These are phyloP conservation scores for Aureobasidium sp. DNA, from an alignment of 2,329 filamentous ascomycete species.

Conservation along the genomic window DNA sequence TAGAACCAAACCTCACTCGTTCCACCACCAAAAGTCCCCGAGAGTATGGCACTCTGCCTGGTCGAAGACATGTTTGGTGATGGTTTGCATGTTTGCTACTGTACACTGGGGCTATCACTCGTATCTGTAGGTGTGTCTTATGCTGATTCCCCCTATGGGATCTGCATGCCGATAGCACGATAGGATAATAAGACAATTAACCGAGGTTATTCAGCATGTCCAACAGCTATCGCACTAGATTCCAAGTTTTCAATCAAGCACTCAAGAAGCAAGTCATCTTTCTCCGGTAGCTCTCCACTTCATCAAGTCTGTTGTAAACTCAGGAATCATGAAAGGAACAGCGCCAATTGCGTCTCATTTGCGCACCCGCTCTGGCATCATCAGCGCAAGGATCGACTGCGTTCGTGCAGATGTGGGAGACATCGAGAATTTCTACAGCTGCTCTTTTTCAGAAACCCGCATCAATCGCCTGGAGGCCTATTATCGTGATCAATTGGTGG, in stretches of 20 bases:
- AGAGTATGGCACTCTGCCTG: too few species aligned
- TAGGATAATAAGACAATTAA: background rate
- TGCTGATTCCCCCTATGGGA: too few species aligned
- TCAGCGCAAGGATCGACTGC: background rate
- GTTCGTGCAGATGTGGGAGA: constrained; percentile 37
- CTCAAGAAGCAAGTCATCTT: too few species aligned
- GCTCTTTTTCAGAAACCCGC: constrained; percentile 40
- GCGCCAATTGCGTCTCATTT: background rate
- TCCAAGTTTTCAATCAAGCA: background rate
- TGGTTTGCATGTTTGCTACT: too few species aligned
- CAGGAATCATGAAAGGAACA: background rate
- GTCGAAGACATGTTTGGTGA: too few species aligned
- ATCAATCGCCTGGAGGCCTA: constrained; percentile 36
- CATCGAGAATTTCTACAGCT: constrained; percentile 45
- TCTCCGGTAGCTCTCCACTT: too few species aligned
- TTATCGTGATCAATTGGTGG: constrained; percentile 37
- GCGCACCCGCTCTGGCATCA: background rate
- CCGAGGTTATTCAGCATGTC: background rate
- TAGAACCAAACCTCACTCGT: too few species aligned
- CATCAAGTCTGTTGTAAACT: background rate
- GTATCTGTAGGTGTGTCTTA: too few species aligned
- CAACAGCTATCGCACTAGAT: background rate
- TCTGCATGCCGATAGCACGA: too few species aligned
- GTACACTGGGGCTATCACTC: too few species aligned
- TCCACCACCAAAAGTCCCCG: too few species aligned